Evolutionary conservation across 2,329 filamentous ascomycete species (phyloP).

Genomic region (Metarhizium sp.): DNA sequence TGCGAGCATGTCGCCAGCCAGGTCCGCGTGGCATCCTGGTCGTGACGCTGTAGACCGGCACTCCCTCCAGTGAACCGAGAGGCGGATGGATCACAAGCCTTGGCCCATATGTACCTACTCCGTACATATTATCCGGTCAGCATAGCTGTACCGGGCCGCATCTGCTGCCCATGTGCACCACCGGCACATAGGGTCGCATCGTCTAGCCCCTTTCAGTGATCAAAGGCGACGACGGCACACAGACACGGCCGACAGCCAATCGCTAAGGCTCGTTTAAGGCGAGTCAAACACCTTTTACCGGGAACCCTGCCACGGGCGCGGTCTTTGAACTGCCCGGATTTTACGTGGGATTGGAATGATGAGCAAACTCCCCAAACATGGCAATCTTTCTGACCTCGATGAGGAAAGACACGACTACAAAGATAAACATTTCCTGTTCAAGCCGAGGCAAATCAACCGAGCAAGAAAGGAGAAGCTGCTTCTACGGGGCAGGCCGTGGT

Average conservation of each 20-base stretch:
- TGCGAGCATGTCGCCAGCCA: not conserved
- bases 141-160: conserved; percentile 6
- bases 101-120: not conserved
- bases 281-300: not conserved
- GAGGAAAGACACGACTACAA: not conserved
- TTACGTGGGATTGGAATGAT: not conserved
- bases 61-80: not conserved
- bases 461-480: not conserved
- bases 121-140: no score
- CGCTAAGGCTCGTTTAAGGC: conserved; percentile 1
- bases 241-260: not conserved
- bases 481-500: no score
- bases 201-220: not conserved
- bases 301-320: no score
- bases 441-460: not conserved
- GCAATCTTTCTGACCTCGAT: no score
- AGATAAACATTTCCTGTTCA: not conserved
- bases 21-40: conserved; percentile 2
- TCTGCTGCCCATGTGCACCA: conserved; percentile 3
- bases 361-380: not conserved
- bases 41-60: not conserved
- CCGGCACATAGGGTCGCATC: conserved; percentile 7
- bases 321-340: not conserved
- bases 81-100: no score
- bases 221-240: not conserved